A percentile compares a stretch with the other conserved stretches of the same genome.
Conservation (phyloP, 768 basidiomycete genomes). For the Suillus fuscotomentosus region DNA sequence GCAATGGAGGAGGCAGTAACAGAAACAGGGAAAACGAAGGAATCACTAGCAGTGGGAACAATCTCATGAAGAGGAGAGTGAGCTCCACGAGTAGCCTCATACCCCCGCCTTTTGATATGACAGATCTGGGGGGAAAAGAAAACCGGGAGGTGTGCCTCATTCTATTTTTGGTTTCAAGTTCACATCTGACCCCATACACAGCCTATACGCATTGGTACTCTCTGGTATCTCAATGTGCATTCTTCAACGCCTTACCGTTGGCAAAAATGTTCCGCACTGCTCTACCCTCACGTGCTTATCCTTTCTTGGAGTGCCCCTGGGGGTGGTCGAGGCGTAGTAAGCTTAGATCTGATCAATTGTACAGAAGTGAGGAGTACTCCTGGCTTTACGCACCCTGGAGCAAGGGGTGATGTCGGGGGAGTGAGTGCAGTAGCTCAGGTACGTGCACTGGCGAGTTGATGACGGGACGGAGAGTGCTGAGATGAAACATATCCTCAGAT, state of each 20-base stretch:
- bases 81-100: constrained; percentile 33
- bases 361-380: constrained; percentile 82
- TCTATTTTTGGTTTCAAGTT: not conserved
- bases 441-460: not conserved
- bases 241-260: constrained; percentile 73
- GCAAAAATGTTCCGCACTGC: constrained; percentile 79
- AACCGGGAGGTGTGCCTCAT: constrained; percentile 42
- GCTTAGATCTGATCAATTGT: constrained; percentile 84
- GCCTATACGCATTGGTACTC: constrained; percentile 81
- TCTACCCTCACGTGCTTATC: constrained; percentile 81
- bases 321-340: constrained; percentile 82
- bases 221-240: constrained; percentile 95
- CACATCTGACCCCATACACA: constrained; percentile 32
- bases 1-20: constrained; percentile 11
- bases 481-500: not conserved
- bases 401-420: constrained; percentile 84
- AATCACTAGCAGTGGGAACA: not conserved
- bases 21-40: constrained; percentile 1
- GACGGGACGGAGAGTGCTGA: constrained; percentile 23
- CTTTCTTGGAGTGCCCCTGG: constrained; percentile 86
- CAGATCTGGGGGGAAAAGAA: constrained; percentile 42
- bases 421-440: constrained; percentile 70
- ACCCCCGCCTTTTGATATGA: constrained; percentile 46
- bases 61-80: not conserved
- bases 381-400: constrained; percentile 76